Evolutionary conservation across 176 grass and related monocot species (phyloP), one percentile per base, ranked within the genome.

Genomic region (Rhynchospora breviuscula): DNA sequence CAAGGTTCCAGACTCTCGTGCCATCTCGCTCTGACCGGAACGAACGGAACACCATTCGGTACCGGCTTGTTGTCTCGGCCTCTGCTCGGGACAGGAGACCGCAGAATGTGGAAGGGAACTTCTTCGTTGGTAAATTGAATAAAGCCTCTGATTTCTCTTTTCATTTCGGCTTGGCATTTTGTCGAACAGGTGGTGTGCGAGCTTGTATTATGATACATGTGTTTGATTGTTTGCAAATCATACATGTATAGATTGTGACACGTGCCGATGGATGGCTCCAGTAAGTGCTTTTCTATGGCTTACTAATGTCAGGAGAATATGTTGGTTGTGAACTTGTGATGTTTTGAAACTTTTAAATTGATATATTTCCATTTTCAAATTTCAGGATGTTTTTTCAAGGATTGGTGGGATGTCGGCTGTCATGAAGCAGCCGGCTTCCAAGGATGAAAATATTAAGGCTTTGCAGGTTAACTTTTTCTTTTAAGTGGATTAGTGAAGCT

Each of bases 261-360:
- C 92, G 60, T 98, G 95, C 84, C 92, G 95, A 54, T 98, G 95
- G 95, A 98, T 98, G 89, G 95, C 95, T 54, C 92, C 95, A 67
- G 90, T 90, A 54, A 46, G 76, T 26, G 2, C 8, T 6, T 59
- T 23, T 35, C 10, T 3, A 2, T 61, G 15, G 5, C 6, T 63
- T 14, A 3, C 26, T 29, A 1, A 29, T 48, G 6, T 45, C 19
- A 73, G 18, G 26, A 70, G 9, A 40, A 10, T 29, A 29, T 1
- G 0, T 40, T 60, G 11, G 1, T 85, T 13, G 6, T 58, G 17
- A 40, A 29, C 26, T 29, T 29, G 26, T 29, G 26, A 29, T 25
- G 54, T 79, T 72, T n/a, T 84, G n/a, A 31, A 11, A 65, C 21
- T 26, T 71, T 46, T 59, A 1, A 70, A 48, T 79, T 18, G 35